These are phyloP conservation scores for Ganoderma sinense DNA, from an alignment of 1,284 basidiomycete genomes.

Conservation along the genomic window DNA sequence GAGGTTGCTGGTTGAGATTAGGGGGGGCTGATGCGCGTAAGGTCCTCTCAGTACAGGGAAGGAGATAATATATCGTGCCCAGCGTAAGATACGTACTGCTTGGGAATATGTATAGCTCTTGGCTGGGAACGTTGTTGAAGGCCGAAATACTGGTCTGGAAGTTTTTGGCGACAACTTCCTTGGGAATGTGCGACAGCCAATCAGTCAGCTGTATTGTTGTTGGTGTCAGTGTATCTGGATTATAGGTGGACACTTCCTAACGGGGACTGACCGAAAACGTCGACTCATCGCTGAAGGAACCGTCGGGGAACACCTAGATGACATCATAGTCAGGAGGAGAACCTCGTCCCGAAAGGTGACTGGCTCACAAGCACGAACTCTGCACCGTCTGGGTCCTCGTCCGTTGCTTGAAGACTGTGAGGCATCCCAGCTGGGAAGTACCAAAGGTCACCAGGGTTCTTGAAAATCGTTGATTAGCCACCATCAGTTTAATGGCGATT, in stretches of 20 bases:
- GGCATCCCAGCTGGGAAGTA: conserved; percentile 76
- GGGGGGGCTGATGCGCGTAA: conserved; percentile 37
- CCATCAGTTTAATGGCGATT: background rate
- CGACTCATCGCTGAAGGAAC: conserved; percentile 70
- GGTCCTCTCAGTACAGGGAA: conserved; percentile 11
- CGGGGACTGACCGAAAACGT: conserved; percentile 63
- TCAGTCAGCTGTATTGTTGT: conserved; percentile 57
- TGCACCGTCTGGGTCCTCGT: conserved; percentile 59
- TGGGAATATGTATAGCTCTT: conserved; percentile 76
- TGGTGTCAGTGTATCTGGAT: conserved; percentile 14
- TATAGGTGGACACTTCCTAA: conserved; percentile 11
- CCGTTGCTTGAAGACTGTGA: conserved; percentile 64
- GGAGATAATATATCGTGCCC: background rate
- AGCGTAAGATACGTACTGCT: conserved; percentile 45
- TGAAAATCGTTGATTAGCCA: background rate
- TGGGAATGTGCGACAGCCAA: conserved; percentile 70
- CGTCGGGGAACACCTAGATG: conserved; percentile 66
- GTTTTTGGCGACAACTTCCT: conserved; percentile 74
- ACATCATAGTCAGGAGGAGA: background rate
- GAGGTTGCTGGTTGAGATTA: conserved; percentile 47
- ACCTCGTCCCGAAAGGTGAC: background rate
- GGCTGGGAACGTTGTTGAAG: conserved; percentile 63
- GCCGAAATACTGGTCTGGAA: conserved; percentile 63
- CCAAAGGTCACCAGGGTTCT: conserved; percentile 55
- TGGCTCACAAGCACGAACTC: conserved; percentile 72